Base-by-base conservation (phyloP, 352 stramenopile genomes). In the Phytophthora constricta region DNA sequence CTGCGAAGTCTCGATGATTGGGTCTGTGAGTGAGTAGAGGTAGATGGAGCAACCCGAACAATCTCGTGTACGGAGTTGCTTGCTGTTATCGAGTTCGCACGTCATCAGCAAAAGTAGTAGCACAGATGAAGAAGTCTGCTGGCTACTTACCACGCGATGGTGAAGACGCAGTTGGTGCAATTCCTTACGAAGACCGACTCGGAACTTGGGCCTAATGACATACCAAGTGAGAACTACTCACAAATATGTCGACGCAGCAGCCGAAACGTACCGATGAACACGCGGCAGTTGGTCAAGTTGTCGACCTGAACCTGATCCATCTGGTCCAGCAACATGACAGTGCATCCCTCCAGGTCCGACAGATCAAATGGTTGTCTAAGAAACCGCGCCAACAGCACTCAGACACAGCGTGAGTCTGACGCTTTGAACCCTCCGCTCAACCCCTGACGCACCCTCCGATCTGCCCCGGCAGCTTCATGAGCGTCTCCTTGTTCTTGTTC, bases 231-330 rank as follows among this genome's bases (percentile, higher is more conserved):
- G 31, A 25, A 9, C 9, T n/a, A 41, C 16, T 0, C 47, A 17
- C 13, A 3, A 42, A 61, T 5, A 8, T 42, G 31, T 9, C 5
- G 59, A 25, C 0, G 33, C 50, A 31, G 3, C 23, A 65, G 20
- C 13, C 7, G 13, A 10, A 45, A 74, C 58, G 55, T 58, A 74
- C 79, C 90, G 65, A 98, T 84, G 65, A 97, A 97, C 10, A 97
- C 80, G 22, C 86, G 88, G 62, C 82, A 97, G 62, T 95, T 89
- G 42, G 65, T 82, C 8, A 97, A 58, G 65, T 95, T 91, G 78
- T 98, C 91, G n/a, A 97, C 83, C 62, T 97, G 89, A 43, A 97
- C 90, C 72, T 97, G 87, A 65, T 97, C 92, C 57, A 79, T 89
- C 55, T 96, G 79, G 61, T 98, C 93, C 25, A 97, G 54, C 16